phyloP scores from a whole-genome alignment of 495 filamentous ascomycete species.

The Astrocystis sublimbata region DNA sequence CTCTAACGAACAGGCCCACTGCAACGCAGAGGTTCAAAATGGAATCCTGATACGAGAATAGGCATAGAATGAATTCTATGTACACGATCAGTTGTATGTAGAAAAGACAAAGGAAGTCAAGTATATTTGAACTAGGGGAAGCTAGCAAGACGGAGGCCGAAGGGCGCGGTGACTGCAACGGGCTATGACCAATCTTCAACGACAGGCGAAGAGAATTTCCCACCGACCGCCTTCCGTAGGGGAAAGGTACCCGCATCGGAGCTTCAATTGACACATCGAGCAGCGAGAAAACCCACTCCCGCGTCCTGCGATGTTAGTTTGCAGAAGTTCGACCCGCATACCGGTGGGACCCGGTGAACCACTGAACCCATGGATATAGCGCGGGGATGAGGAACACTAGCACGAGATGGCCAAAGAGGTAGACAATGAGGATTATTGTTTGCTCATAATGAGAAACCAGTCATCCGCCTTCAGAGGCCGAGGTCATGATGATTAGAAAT shows the following conservation, averaged over 20 bases:
- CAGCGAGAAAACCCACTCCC: slow-evolving; percentile 1
- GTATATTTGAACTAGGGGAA: not conserved
- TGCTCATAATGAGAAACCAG: not conserved
- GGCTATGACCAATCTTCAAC: slow-evolving; percentile 1
- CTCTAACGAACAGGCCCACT: not conserved
- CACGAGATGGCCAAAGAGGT: not conserved
- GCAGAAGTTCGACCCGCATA: slow-evolving; percentile 12
- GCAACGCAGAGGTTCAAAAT: not conserved
- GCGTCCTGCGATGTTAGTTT: slow-evolving; percentile 3
- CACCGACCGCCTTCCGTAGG: not conserved
- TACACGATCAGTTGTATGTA: not conserved
- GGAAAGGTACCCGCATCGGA: slow-evolving; percentile 5
- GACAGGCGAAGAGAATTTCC: slow-evolving; percentile 8
- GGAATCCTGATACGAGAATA: not conserved
- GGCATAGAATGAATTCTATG: slow-evolving; percentile 1
- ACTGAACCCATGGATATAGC: slow-evolving; percentile 4
- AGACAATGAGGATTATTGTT: not conserved
- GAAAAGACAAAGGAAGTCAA: not conserved
- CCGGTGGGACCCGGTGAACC: not conserved
- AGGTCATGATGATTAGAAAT: not conserved
- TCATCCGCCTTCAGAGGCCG: not conserved
- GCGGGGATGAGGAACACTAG: not conserved
- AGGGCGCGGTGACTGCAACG: not conserved
- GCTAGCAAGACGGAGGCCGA: not conserved
- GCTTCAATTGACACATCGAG: slow-evolving; percentile 13